Evolutionary conservation across 2,329 filamentous ascomycete species (phyloP).

Genomic region (Myrmaecium sp.): DNA sequence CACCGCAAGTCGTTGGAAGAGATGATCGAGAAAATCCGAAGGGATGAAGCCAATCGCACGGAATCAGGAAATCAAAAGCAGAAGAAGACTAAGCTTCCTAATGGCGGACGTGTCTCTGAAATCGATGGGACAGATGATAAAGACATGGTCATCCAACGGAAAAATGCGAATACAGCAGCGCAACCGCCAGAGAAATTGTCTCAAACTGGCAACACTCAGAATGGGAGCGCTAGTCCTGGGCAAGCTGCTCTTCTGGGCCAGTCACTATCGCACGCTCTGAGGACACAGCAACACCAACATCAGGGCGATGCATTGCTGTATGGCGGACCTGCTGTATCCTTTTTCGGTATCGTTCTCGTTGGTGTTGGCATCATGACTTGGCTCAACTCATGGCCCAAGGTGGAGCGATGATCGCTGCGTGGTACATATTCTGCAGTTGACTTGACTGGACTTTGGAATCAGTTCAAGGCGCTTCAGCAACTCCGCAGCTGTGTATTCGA

Average conservation of each 20-base stretch:
- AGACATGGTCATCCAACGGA: slow-evolving; percentile 8
- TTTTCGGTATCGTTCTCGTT: slow-evolving; percentile 22
- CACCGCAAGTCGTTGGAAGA: slow-evolving; percentile 63
- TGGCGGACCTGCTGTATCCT: slow-evolving; percentile 20
- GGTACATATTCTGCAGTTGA: too few species aligned
- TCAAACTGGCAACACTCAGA: slow-evolving; percentile 8
- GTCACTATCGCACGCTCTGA: slow-evolving; percentile 10
- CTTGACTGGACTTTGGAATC: too few species aligned
- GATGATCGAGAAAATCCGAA: slow-evolving; percentile 71
- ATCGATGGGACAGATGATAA: slow-evolving; percentile 10
- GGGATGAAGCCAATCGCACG: slow-evolving; percentile 41
- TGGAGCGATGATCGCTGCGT: slow-evolving; percentile 30
- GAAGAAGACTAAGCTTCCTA: slow-evolving; percentile 8
- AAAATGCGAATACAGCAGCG: slow-evolving; percentile 7
- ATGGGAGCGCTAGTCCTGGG: slow-evolving; percentile 14
- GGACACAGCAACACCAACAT: slow-evolving; percentile 9
- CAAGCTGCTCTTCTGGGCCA: slow-evolving; percentile 7
- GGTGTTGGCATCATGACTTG: slow-evolving; percentile 24
- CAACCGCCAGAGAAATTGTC: neutral
- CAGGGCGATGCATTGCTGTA: slow-evolving; percentile 13
- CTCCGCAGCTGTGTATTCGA: too few species aligned
- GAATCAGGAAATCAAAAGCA: slow-evolving; percentile 20
- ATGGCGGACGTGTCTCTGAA: slow-evolving; percentile 4
- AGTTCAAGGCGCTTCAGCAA: too few species aligned
- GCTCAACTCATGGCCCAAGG: slow-evolving; percentile 26